These are phyloP conservation scores for Triticum urartu DNA, from an alignment of 176 grass and related monocot species.

Conservation along the genomic window DNA sequence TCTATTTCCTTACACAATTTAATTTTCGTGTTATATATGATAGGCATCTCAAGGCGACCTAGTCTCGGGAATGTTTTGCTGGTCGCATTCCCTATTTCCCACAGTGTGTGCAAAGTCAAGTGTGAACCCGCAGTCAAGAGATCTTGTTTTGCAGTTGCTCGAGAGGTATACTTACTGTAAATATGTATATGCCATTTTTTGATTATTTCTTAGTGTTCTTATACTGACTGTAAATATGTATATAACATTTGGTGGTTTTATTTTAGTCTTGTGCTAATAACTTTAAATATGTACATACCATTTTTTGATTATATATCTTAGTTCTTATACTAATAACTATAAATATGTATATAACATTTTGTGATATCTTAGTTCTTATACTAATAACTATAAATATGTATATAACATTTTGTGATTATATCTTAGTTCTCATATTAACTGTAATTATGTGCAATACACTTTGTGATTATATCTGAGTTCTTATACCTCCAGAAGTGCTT, in stretches of 20 bases:
- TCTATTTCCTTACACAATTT: not conserved
- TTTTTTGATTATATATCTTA: not conserved
- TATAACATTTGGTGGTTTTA: not conserved
- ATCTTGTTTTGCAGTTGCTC: slow-evolving; percentile 86
- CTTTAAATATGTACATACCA: not conserved
- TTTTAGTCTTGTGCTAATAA: not conserved
- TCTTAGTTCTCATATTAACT: not conserved
- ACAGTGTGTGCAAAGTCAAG: slow-evolving; percentile 67
- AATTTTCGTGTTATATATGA: not conserved
- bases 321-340: not conserved
- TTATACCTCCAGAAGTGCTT: not conserved
- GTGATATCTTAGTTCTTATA: not conserved
- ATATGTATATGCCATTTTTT: not conserved
- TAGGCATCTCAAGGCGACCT: slow-evolving; percentile 89
- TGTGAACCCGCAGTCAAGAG: slow-evolving; percentile 79
- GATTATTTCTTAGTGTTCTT: not conserved
- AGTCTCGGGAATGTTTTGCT: slow-evolving; percentile 76
- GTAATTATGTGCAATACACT: not conserved
- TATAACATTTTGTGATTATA: not conserved
- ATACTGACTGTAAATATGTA: not conserved
- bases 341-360: not conserved
- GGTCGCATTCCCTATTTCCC: slow-evolving; percentile 83
- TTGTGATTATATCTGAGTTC: slow-evolving; percentile 4
- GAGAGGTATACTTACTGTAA: slow-evolving; percentile 61
- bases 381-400: not conserved